These are phyloP conservation scores for Xylaria sp. DNA, from an alignment of 2,329 filamentous ascomycete species.

Conservation along the genomic window DNA sequence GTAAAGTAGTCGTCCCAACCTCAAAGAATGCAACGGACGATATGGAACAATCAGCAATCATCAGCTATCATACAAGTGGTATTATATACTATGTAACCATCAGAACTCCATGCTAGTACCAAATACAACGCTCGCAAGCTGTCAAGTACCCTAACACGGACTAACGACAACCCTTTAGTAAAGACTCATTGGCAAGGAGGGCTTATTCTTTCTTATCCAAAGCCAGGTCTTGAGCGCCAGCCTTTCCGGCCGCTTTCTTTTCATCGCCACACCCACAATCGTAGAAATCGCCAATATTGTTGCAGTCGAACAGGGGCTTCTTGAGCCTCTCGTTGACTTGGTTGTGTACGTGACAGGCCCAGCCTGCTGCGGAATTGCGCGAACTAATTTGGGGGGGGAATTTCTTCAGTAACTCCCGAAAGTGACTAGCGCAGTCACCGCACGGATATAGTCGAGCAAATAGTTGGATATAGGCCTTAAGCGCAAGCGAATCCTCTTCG, in stretches of 20 bases:
- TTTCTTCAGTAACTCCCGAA: slow-evolving; percentile 64
- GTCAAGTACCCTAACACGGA: neutral
- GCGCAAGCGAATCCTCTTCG: slow-evolving; percentile 64
- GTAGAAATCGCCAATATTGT: slow-evolving; percentile 72
- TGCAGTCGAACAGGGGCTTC: slow-evolving; percentile 69
- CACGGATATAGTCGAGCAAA: slow-evolving; percentile 74
- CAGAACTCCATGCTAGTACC: slow-evolving; percentile 18
- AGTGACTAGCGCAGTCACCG: slow-evolving; percentile 72
- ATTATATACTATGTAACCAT: slow-evolving; percentile 16
- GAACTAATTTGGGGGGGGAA: slow-evolving; percentile 70
- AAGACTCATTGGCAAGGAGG: neutral
- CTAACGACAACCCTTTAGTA: neutral
- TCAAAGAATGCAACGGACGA: neutral
- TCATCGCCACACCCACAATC: slow-evolving; percentile 74
- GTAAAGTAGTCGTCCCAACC: no score
- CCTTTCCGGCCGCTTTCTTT: slow-evolving; percentile 43
- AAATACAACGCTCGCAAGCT: slow-evolving; percentile 2
- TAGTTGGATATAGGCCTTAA: slow-evolving; percentile 68
- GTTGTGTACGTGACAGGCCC: slow-evolving; percentile 73
- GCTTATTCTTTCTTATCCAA: slow-evolving; percentile 37
- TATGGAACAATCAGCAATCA: slow-evolving; percentile 13
- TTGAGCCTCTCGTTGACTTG: slow-evolving; percentile 67
- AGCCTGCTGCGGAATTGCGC: slow-evolving; percentile 67
- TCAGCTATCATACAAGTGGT: no score
- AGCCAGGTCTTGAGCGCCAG: slow-evolving; percentile 39